These are phyloP conservation scores for Bifiguratus adelaidae DNA, from an alignment of 192 early-diverging fungal species.

Conservation along the genomic window DNA sequence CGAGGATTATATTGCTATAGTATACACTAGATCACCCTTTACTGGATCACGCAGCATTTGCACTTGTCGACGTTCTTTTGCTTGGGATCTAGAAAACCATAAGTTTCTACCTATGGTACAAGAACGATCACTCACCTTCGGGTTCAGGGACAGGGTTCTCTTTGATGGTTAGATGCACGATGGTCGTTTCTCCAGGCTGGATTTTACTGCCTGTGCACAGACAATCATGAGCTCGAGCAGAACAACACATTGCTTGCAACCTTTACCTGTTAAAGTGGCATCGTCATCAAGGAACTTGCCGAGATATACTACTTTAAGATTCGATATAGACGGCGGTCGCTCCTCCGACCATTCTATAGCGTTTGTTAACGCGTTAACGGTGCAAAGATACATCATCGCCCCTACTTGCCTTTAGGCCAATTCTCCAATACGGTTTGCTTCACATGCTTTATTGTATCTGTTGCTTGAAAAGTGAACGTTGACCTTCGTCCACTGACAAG, in stretches of 20 bases:
- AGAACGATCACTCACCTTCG: neutral
- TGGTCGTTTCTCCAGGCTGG: conserved; percentile 21
- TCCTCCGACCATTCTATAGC: conserved; percentile 29
- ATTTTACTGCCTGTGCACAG: conserved; percentile 25
- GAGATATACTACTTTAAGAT: conserved; percentile 29
- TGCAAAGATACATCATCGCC: neutral
- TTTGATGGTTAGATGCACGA: conserved; percentile 34
- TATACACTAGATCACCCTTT: too few relatives aligned
- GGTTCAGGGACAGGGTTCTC: neutral
- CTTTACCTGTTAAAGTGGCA: conserved; percentile 23
- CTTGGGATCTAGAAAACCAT: too few relatives aligned
- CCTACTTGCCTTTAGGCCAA: conserved; percentile 24
- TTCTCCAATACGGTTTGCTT: conserved; percentile 23
- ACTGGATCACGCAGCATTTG: too few relatives aligned
- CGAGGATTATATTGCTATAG: too few relatives aligned
- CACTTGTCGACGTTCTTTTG: too few relatives aligned
- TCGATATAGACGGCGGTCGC: conserved; percentile 20
- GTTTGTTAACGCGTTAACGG: neutral
- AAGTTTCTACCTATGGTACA: too few relatives aligned
- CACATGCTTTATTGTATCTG: conserved; percentile 23
- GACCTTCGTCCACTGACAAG: conserved; percentile 27
- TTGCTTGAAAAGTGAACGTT: conserved; percentile 21
- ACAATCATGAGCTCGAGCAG: neutral
- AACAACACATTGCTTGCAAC: neutral
- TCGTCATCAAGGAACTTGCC: conserved; percentile 30